Percentiles rank a stretch among this genome's conserved stretches.
Conservation (phyloP, 768 basidiomycete species). For the Psilocybe tampanensis region DNA sequence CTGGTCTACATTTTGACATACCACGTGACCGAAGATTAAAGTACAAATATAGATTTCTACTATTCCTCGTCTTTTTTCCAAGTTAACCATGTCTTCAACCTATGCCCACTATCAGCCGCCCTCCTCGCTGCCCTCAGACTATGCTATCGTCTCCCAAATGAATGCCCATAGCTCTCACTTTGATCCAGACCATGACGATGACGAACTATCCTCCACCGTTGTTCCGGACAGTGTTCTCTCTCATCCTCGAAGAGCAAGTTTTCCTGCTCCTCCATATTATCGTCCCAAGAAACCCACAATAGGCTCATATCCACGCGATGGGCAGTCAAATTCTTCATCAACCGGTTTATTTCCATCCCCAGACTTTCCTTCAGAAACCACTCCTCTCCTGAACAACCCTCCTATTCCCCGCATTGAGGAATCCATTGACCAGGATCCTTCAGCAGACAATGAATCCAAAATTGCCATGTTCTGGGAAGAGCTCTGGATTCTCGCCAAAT, state of each 20-base stretch:
- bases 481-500: slow-evolving; percentile 55
- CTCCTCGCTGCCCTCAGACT: slow-evolving; percentile 66
- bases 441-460: slow-evolving; percentile 31
- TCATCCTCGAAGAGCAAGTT: slow-evolving; percentile 24
- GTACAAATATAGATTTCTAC: not conserved
- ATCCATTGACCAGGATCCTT: slow-evolving; percentile 36
- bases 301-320: slow-evolving; percentile 21
- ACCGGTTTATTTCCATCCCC: not conserved
- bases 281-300: slow-evolving; percentile 42
- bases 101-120: slow-evolving; percentile 60
- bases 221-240: slow-evolving; percentile 20
- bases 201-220: slow-evolving; percentile 13
- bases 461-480: slow-evolving; percentile 57
- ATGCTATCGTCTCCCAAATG: slow-evolving; percentile 56
- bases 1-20: not conserved
- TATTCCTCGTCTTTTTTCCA: slow-evolving; percentile 1
- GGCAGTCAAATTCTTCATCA: not conserved
- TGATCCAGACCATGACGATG: slow-evolving; percentile 18
- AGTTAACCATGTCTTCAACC: slow-evolving; percentile 42
- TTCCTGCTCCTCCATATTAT: slow-evolving; percentile 18
- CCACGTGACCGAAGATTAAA: not conserved
- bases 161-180: slow-evolving; percentile 28
- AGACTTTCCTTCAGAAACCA: slow-evolving; percentile 43
- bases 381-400: slow-evolving; percentile 55
- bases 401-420: slow-evolving; percentile 63